Evolutionary conservation across 2,329 filamentous ascomycete species (phyloP).

Genomic region (Samsoniella hepiali): DNA sequence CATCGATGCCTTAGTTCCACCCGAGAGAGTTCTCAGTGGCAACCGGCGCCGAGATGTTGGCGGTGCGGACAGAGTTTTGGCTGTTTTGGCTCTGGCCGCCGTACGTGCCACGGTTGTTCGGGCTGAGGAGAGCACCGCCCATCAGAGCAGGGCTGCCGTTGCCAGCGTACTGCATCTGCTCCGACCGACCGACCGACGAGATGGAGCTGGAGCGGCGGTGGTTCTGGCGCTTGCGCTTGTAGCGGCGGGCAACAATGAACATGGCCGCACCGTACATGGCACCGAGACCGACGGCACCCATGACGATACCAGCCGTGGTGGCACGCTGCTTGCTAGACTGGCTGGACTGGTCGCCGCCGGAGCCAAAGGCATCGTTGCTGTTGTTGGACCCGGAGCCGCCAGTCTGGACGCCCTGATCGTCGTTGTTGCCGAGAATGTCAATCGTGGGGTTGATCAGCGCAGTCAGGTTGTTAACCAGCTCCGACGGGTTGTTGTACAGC

Average conservation of each 20-base stretch:
- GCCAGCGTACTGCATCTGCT: constrained; percentile 51
- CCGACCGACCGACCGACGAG: constrained; percentile 44
- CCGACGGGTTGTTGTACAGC: constrained; percentile 68
- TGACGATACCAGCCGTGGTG: constrained; percentile 66
- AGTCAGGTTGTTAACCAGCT: constrained; percentile 70
- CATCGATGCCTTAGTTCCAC: constrained; percentile 70
- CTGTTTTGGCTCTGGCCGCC: constrained; percentile 64
- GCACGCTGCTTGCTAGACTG: constrained; percentile 58
- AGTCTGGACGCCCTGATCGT: constrained; percentile 40
- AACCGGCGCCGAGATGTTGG: constrained; percentile 81
- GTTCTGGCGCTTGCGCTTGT: constrained; percentile 78
- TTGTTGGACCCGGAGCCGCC: constrained; percentile 25
- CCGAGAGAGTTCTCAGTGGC: constrained; percentile 93
- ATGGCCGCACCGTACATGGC: constrained; percentile 90
- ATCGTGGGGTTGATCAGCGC: constrained; percentile 81
- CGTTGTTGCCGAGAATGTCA: constrained; percentile 34
- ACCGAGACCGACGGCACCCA: constrained; percentile 73
- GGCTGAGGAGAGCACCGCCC: constrained; percentile 62
- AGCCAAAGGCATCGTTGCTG: constrained; percentile 41
- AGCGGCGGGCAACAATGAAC: constrained; percentile 87
- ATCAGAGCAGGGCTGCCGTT: constrained; percentile 60
- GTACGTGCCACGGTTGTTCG: constrained; percentile 52
- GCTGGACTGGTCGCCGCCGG: constrained; percentile 37
- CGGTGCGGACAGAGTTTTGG: constrained; percentile 55
- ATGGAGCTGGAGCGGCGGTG: constrained; percentile 77